phyloP scores from a whole-genome alignment of 2,329 filamentous ascomycete genomes.

The Pestalotiopsis fici region DNA sequence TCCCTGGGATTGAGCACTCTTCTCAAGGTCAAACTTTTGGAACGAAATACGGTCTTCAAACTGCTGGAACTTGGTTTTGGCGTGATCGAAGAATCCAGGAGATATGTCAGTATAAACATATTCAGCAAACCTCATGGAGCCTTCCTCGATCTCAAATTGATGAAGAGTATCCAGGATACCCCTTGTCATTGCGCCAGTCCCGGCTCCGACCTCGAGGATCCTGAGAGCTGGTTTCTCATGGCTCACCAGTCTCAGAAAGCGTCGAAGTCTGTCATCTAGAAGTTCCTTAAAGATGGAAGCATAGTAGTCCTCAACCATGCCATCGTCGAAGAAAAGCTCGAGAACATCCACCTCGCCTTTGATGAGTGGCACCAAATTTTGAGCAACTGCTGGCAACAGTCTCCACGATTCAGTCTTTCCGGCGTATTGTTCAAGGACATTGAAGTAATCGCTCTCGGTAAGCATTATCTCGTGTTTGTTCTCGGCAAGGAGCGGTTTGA shows the following conservation, averaged over 20 bases:
- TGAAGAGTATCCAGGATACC: conserved; percentile 11
- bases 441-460: conserved; percentile 21
- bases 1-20: neutral
- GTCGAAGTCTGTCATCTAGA: conserved; percentile 6
- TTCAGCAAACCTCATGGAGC: neutral
- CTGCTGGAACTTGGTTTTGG: conserved; percentile 6
- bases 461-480: too few relatives aligned
- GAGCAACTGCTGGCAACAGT: conserved; percentile 1
- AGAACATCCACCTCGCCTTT: conserved; percentile 33
- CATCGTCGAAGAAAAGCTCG: conserved; percentile 35
- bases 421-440: conserved; percentile 33
- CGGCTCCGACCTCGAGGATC: conserved; percentile 37
- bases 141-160: neutral
- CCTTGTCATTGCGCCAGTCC: conserved; percentile 30
- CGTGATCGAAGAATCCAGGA: neutral
- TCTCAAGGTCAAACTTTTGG: conserved; percentile 22
- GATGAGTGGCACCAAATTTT: conserved; percentile 15
- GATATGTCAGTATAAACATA: conserved; percentile 7
- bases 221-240: conserved; percentile 29
- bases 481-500: too few relatives aligned
- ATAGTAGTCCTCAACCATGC: conserved; percentile 35
- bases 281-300: conserved; percentile 24
- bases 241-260: conserved; percentile 1
- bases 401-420: neutral
- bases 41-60: conserved; percentile 14